These are phyloP conservation scores for Ceratobasidium sp. DNA, from an alignment of 1,284 basidiomycete genomes.

Conservation along the genomic window DNA sequence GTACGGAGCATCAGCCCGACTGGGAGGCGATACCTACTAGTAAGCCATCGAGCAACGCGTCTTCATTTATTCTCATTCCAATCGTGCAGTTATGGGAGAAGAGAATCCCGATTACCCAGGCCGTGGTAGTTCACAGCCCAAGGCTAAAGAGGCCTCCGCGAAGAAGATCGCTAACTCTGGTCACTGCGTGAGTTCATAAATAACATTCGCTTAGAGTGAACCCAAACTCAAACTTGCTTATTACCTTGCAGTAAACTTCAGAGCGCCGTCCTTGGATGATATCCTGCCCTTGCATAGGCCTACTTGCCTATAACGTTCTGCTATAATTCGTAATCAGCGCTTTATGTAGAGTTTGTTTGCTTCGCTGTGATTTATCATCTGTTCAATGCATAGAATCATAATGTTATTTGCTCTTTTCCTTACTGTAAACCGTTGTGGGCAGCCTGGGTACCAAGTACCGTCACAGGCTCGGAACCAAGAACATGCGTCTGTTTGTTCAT, in stretches of 20 bases:
- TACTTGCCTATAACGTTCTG: no score
- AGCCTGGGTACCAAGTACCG: no score
- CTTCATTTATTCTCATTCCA: no score
- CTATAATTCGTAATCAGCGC: no score
- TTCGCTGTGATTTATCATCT: no score
- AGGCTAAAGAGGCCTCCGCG: not conserved
- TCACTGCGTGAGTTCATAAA: slow-evolving; percentile 29
- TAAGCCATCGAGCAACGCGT: not conserved
- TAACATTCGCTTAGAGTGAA: not conserved
- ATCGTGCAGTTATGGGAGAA: slow-evolving; percentile 12
- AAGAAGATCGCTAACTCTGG: slow-evolving; percentile 29
- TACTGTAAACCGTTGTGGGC: no score
- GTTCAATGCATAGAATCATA: no score
- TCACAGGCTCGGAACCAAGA: no score
- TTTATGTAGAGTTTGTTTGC: no score
- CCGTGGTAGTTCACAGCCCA: not conserved
- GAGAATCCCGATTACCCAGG: slow-evolving; percentile 2
- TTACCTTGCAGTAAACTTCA: not conserved
- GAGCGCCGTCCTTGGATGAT: no score
- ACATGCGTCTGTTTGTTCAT: not conserved
- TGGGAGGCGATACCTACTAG: slow-evolving; percentile 23
- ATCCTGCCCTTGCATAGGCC: no score
- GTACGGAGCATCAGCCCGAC: not conserved
- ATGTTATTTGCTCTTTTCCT: no score
- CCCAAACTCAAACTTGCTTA: not conserved